Evolutionary conservation across 2,329 filamentous ascomycete species (phyloP).

Genomic region (Arthrobotrys pseudoclavata): DNA sequence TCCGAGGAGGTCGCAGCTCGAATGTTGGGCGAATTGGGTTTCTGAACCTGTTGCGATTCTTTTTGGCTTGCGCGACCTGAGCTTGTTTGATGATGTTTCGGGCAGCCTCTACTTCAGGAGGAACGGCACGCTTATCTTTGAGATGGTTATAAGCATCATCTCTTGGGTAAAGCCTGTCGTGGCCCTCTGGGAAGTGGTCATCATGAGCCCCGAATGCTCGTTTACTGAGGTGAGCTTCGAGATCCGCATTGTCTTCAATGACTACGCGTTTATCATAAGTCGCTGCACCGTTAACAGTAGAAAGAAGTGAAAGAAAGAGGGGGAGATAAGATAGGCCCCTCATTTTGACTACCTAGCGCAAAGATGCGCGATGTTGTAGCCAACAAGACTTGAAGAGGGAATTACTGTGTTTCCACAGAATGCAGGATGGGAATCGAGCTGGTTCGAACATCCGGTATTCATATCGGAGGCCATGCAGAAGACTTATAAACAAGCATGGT

Average conservation of each 20-base stretch:
- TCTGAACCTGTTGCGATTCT: slow-evolving; percentile 24
- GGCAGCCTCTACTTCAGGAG: slow-evolving; percentile 10
- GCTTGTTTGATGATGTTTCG: slow-evolving; percentile 11
- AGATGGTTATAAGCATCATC: slow-evolving; percentile 38
- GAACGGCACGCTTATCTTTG: slow-evolving; percentile 17
- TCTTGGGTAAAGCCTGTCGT: slow-evolving; percentile 12
- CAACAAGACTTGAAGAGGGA: neutral
- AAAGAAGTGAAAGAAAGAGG: slow-evolving; percentile 7
- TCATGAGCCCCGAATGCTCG: slow-evolving; percentile 20
- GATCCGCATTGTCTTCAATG: slow-evolving; percentile 30
- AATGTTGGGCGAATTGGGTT: slow-evolving; percentile 20
- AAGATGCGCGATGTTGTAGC: slow-evolving; percentile 5
- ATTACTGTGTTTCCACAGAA: slow-evolving; percentile 2
- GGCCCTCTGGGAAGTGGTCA: slow-evolving; percentile 20
- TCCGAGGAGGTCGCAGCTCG: neutral
- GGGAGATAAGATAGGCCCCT: slow-evolving; percentile 23
- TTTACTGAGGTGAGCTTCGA: slow-evolving; percentile 16
- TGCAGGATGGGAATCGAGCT: neutral
- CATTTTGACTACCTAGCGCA: slow-evolving; percentile 19
- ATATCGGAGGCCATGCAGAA: neutral
- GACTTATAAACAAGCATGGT: slow-evolving; percentile 26
- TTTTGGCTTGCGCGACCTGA: slow-evolving; percentile 8
- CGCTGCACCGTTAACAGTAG: neutral
- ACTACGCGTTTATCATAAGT: slow-evolving; percentile 10
- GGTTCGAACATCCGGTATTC: neutral